Base-by-base conservation (phyloP, 768 basidiomycete species). In the Mycena floridula region DNA sequence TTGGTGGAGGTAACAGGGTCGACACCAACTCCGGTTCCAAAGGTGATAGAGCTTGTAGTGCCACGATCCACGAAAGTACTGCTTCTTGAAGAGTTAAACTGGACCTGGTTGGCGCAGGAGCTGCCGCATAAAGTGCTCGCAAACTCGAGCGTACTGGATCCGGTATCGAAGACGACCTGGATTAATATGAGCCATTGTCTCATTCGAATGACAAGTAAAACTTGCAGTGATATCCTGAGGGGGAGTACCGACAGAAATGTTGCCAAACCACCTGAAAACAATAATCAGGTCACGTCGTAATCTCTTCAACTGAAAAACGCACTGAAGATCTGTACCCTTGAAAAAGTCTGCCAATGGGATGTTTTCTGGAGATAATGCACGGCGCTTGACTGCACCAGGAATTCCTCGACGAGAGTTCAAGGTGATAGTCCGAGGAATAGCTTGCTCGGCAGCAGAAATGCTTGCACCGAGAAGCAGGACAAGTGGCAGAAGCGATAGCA, bases 81-180 rank as follows among this genome's bases (percentile, higher is more conserved):
- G 47, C 76, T 77, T 54, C 67, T 65, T 1, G 65, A 61, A 0
- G 69, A 55, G 53, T 78, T 65, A 50, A 78, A 79, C 47, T 72
- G 61, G 50, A 63, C 53, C 52, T 75, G 73, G 41, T 67, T 62
- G 12, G 56, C 46, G 52, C 77, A 81, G 2, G 66, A 52, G 23
- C 68, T 66, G 46, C 32, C 32, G 18, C 76, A 80, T 5, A 71
- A 56, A 6, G 74, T 77, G 50, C 70, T 73, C 3, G 70, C 70
- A 47, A 76, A 72, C 59, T 74, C 73, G 11, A 75, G 63, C 9
- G 65, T 64, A 7, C 57, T 55, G 47, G 73, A 76, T 38, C 77
- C 77, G 9, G 78, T 80, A 51, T 80, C 79, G 59, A 80, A 80
- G 11, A 80, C 74, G 39, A 79, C 77, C n/a, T n/a, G n/a, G n/a